Conservation (phyloP, 2,329 filamentous ascomycete genomes). For the Fusarium multiceps region DNA sequence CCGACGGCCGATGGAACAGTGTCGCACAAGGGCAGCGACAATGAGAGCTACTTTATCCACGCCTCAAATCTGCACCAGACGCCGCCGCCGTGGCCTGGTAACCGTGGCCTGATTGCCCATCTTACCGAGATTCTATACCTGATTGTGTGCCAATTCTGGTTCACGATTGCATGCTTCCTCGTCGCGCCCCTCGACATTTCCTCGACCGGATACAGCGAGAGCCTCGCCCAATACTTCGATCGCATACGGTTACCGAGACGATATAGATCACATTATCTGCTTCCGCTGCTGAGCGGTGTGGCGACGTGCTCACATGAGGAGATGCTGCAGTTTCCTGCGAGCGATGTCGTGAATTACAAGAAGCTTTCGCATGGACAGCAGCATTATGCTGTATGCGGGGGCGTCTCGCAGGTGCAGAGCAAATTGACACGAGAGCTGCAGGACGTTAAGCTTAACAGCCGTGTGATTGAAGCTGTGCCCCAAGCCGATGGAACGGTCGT, state of each 20-base stretch:
- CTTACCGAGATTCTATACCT: slow-evolving; percentile 58
- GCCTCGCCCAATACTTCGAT: slow-evolving; percentile 60
- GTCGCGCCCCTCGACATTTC: slow-evolving; percentile 50
- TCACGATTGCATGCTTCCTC: slow-evolving; percentile 63
- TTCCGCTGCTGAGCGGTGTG: slow-evolving; percentile 66
- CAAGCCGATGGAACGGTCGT: slow-evolving; percentile 36
- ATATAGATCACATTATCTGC: slow-evolving; percentile 61
- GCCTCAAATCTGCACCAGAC: slow-evolving; percentile 65
- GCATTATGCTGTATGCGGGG: slow-evolving; percentile 63
- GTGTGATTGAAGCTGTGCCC: slow-evolving; percentile 52
- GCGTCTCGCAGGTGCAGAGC: slow-evolving; percentile 62
- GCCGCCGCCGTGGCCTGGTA: slow-evolving; percentile 56
- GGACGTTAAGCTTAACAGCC: slow-evolving; percentile 54
- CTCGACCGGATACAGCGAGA: slow-evolving; percentile 50
- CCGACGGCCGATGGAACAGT: slow-evolving; percentile 16
- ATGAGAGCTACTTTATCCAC: slow-evolving; percentile 62
- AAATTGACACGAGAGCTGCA: slow-evolving; percentile 55
- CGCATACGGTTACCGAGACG: slow-evolving; percentile 61
- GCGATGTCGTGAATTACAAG: slow-evolving; percentile 64
- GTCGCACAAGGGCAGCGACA: slow-evolving; percentile 18
- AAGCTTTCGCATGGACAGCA: slow-evolving; percentile 58
- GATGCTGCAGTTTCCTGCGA: slow-evolving; percentile 63
- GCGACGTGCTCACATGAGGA: slow-evolving; percentile 65
- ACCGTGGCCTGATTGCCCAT: slow-evolving; percentile 52
- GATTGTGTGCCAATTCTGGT: slow-evolving; percentile 63